Base-by-base conservation (phyloP, 495 filamentous ascomycete species). In the Penicillium coprophilum region DNA sequence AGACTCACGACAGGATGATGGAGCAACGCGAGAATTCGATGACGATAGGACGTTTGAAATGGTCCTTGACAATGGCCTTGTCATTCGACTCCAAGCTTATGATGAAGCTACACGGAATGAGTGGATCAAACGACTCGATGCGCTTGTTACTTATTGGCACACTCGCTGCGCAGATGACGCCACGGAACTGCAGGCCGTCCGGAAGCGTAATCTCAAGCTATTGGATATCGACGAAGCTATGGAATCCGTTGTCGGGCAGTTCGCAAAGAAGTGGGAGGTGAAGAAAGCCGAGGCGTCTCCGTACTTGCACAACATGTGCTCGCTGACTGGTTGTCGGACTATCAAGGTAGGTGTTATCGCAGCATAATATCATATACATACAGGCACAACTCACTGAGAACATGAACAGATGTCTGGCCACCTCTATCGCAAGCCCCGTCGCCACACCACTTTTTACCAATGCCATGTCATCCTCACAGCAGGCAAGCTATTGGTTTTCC, bases 181-280 rank as follows among this genome's bases (percentile, higher is more conserved):
- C 40, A 69, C 66, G 2, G 76, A 86, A 41, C 73, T 84, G 41
- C 83, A 85, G 55, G 68, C 64, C 21, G 78, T 83, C 4, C 80
- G 87, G 6, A 68, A 75, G 45, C 71, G 71, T n/a, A 91, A 91
- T 50, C 73, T 89, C 21, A 70, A 80, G n/a, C 66, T 80, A 15
- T 71, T 90, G 36, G 78, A 81, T 44, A 86, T 90, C 47, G 87
- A 90, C 58, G 87, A 90, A 62, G 82, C 87, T 55, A 78, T 81
- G 63, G 87, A 91, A 67, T 85, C 87, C 2, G 67, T 80, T 31
- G 65, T 91, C 19, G 87, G 87, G 11, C 85, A 88, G 60, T 87
- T 84, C 61, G 87, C 84, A 0, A 70, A 75, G 43, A 90, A 90
- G 57, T 91, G 87, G 87, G 87, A 91, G 64, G 86, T 91, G 27